Evolutionary conservation across 108 stramenopile species (phyloP), one percentile per base, ranked within the genome.

Genomic region (Nitzschia sp.): DNA sequence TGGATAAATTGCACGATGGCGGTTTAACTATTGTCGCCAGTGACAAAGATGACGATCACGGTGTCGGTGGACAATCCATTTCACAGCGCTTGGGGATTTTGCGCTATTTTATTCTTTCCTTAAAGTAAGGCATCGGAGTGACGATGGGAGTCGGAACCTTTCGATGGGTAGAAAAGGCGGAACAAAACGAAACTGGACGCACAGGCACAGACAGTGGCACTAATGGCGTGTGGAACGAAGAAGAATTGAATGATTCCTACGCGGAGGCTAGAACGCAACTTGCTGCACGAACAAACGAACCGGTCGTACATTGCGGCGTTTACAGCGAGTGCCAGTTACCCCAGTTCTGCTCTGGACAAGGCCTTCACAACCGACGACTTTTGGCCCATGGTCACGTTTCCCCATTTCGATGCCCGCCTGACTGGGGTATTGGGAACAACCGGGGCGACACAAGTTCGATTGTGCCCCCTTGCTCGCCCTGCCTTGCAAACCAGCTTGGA

Each of bases 1-100:
- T 59, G 31, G 58, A 59, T 33, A 59, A 59, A 27, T 59, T 30
- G 58, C 58, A 59, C 1, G 58, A 59, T 24, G 62, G 46, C 17
- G 62, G 46, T 21, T 26, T 63, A 25, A 63, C 42, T 63, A 63
- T 63, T 26, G 62, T 46, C 26, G 62, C 62, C 38, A 63, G 62
- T 63, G 54, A 54, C 23, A 26, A 54, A 54, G 59, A 59, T 15
- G 59, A 59, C 24, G 59, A 59, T 15, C n/a, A 46, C 24, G 27
- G 45, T 28, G 17, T 45, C 19, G 38, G 25, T 25, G 62, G 62
- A 1, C 58, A 59, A 2, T 59, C 58, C 5, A 1, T 59, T 8
- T 23, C 58, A n/a, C 18, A 18, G 9, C 23, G 26, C 1, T 54
- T 68, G 5, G 24, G 9, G 3, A 27, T 35, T 42, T 25, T 68